phyloP scores from a whole-genome alignment of 2,329 filamentous ascomycete species.

The Graphiopsis chlorocephala region DNA sequence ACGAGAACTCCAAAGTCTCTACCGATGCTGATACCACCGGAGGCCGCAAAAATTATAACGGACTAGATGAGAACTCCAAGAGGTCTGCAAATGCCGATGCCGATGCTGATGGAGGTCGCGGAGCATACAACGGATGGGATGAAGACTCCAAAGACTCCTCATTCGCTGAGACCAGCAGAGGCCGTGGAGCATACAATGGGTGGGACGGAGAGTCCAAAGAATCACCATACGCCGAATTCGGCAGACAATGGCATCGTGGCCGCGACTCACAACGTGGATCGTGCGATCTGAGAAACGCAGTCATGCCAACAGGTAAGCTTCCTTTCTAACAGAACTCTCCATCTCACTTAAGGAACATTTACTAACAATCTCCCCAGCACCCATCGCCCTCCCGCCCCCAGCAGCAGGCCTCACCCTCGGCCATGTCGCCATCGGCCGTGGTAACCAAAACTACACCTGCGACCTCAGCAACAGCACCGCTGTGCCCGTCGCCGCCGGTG shows the following conservation, averaged over 20 bases:
- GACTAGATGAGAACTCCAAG: not conserved
- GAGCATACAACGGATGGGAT: not conserved
- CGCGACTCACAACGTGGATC: constrained; percentile 17
- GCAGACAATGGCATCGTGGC: constrained; percentile 17
- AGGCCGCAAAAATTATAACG: not conserved
- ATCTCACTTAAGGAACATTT: not conserved
- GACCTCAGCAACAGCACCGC: constrained; percentile 54
- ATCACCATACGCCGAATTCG: constrained; percentile 20
- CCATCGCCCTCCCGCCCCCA: constrained; percentile 57
- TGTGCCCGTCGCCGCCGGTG: constrained; percentile 65
- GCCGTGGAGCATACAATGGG: not conserved
- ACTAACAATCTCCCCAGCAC: constrained; percentile 22
- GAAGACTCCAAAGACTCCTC: not conserved
- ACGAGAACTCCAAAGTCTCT: not conserved
- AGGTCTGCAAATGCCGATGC: no score
- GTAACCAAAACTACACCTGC: constrained; percentile 94
- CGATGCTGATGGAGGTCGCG: not conserved
- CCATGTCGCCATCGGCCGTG: constrained; percentile 82
- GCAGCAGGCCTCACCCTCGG: constrained; percentile 61
- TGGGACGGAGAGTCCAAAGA: constrained; percentile 1
- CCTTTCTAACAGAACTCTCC: not conserved
- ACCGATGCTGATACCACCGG: not conserved
- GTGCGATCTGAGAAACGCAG: constrained; percentile 24
- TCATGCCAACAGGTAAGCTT: constrained; percentile 23
- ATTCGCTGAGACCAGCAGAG: constrained; percentile 7